Evolutionary conservation across 768 basidiomycete species (phyloP), one percentile per base, ranked within the genome.

Genomic region (Mycena crocata): DNA sequence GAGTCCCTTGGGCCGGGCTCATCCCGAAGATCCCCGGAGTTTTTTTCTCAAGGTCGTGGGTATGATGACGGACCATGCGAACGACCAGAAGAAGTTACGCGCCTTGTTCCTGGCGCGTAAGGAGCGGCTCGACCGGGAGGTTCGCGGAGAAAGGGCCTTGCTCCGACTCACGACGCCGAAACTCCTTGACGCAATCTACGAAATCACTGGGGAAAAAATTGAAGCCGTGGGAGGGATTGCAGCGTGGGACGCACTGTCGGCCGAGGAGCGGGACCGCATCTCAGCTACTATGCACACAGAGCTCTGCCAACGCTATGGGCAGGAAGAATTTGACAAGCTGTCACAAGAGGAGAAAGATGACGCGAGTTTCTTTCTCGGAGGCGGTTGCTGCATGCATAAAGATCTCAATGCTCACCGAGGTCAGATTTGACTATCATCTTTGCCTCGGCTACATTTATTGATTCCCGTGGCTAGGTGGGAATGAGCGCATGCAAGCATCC

Each of bases 371-470:
- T 75, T 76, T 61, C 40, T 76, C 12, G 66, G 72, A 50, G 66
- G 35, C 14, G 71, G 72, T 3, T 78, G 77, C 51, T 72, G 66
- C 34, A 76, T 76, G 74, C 77, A 77, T 57, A 76, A 76, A 57
- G 73, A 76, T 28, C 46, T 76, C 21, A 77, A 77, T 51, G 49
- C 68, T 9, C 57, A 73, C n/a, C 71, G 71, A 51, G 74, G 73
- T 32, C 64, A 68, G 10, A 56, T 54, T 39, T 50, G 19, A 26
- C 19, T 5, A 3, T 23, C 17, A 39, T 39, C 23, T 37, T 24
- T n/a, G n/a, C 37, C 1, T 8, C 13, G 23, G 62, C n/a, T 66
- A 3, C 48, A 68, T 17, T 70, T 17, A 26, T 56, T 23, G 8
- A 1, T 12, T 40, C 8, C 0, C n/a, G n/a, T n/a, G n/a, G n/a